Evolutionary conservation across 371 early-diverging fungal species (phyloP), one percentile per base, ranked within the genome.

Genomic region (Apophysomyces trapeziformis): DNA sequence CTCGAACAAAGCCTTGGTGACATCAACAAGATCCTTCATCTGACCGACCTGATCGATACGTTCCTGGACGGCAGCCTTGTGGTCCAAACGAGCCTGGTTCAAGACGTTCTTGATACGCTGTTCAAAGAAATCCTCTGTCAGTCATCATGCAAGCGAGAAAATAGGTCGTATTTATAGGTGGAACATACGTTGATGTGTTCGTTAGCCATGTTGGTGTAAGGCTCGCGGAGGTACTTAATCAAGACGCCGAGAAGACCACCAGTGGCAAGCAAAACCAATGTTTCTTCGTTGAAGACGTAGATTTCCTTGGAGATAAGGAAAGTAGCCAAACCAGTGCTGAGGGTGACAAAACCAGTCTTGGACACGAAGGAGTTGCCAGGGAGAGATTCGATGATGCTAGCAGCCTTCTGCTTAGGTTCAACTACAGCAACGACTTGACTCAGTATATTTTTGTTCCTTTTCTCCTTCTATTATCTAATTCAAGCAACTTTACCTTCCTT

Each of bases 291-390:
- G 76, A 96, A 79, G 65, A 97, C 90, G 83, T 96, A 98, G 83
- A 98, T 92, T 80, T 97, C 98, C 90, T 98, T 96, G 66, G 96
- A 93, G 77, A 98, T 89, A 65, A 93, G 80, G 83, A 87, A 93
- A 47, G 96, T 94, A 50, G 96, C 91, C 64, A 94, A 78, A 69
- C 95, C 94, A 39, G 95, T 88, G 59, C 89, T 84, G 45, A 93
- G 82, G 66, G 95, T 92, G 71, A 96, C 86, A 73, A 90, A 93
- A 63, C 92, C 91, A 43, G 97, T 91, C 88, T 98, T 96, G 76
- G 94, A 87, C 61, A 92, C 87, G 62, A 95, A 73, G 61, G 87
- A 89, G 79, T 93, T 89, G 37, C 96, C 96, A 61, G 98, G 98
- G 71, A 97, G 90, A 38, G 91, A 78, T 72, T 94, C 91, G 77